phyloP scores from a whole-genome alignment of 2,329 filamentous ascomycete species.

The Fusarium sp. region DNA sequence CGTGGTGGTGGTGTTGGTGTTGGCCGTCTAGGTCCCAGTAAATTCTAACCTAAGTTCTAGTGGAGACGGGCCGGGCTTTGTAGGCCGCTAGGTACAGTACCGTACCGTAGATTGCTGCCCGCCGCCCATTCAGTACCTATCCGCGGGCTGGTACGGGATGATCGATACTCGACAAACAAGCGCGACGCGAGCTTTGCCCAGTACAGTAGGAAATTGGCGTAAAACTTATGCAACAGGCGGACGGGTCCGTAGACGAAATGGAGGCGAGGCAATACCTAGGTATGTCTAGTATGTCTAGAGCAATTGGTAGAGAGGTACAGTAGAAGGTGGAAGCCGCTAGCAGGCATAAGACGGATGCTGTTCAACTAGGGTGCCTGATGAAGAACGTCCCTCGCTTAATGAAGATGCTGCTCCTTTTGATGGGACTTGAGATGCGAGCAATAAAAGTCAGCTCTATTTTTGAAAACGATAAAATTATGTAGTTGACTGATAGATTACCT shows the following conservation, averaged over 20 bases:
- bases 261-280: conserved; percentile 16
- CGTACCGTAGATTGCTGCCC: background rate
- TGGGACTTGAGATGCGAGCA: conserved; percentile 1
- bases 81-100: conserved; percentile 23
- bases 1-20: conserved; percentile 43
- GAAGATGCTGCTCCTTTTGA: conserved; percentile 1
- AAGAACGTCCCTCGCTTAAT: conserved; percentile 10
- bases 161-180: conserved; percentile 44
- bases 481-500: background rate
- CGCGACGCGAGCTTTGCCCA: conserved; percentile 32
- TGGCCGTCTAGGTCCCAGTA: conserved; percentile 37
- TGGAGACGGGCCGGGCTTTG: conserved; percentile 42
- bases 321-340: conserved; percentile 1
- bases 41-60: conserved; percentile 40
- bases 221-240: conserved; percentile 26
- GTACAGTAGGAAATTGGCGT: conserved; percentile 9
- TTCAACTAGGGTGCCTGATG: conserved; percentile 7
- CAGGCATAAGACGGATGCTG: conserved; percentile 8
- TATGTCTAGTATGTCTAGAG: conserved; percentile 5
- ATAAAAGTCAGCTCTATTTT: conserved; percentile 22
- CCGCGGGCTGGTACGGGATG: conserved; percentile 30
- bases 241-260: conserved; percentile 33
- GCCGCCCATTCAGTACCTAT: conserved; percentile 23
- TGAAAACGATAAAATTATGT: background rate
- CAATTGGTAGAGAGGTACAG: background rate